Evolutionary conservation across 2,329 filamentous ascomycete species (phyloP).

Genomic region (Xylogone sp.): DNA sequence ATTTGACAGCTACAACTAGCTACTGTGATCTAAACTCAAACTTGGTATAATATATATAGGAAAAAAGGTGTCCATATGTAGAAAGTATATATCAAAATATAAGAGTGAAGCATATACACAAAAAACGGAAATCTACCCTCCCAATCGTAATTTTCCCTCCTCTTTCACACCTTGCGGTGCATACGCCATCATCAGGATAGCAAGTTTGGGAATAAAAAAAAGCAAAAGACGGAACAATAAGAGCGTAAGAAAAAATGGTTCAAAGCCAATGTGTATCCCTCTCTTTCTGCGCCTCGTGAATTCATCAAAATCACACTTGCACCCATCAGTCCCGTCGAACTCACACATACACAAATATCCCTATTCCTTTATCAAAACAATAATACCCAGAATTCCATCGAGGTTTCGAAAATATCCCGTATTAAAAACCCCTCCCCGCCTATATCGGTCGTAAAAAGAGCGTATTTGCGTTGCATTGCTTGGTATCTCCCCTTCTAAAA

Average conservation of each 20-base stretch:
- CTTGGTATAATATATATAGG: too few relatives aligned
- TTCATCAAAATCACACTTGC: background rate
- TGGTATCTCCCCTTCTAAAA: background rate
- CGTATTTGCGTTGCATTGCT: background rate
- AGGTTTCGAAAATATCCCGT: background rate
- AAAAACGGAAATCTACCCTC: background rate
- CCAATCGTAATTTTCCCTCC: background rate
- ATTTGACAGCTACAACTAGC: too few relatives aligned
- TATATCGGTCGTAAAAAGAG: background rate
- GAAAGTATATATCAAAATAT: background rate
- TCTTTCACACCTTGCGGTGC: too few relatives aligned
- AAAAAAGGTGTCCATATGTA: too few relatives aligned
- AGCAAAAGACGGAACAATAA: too few relatives aligned
- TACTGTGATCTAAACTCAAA: too few relatives aligned
- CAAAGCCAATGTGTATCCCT: background rate
- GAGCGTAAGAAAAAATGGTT: background rate
- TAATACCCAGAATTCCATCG: background rate
- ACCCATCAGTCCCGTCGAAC: too few relatives aligned
- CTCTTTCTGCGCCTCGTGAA: background rate
- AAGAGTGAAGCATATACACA: slow-evolving; percentile 12
- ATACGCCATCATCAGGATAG: too few relatives aligned
- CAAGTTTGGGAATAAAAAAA: too few relatives aligned
- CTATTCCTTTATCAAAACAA: background rate
- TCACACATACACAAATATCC: background rate
- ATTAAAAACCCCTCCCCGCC: background rate